These are phyloP conservation scores for Cryoendolithus antarcticus DNA, from an alignment of 2,329 filamentous ascomycete genomes.

Conservation along the genomic window DNA sequence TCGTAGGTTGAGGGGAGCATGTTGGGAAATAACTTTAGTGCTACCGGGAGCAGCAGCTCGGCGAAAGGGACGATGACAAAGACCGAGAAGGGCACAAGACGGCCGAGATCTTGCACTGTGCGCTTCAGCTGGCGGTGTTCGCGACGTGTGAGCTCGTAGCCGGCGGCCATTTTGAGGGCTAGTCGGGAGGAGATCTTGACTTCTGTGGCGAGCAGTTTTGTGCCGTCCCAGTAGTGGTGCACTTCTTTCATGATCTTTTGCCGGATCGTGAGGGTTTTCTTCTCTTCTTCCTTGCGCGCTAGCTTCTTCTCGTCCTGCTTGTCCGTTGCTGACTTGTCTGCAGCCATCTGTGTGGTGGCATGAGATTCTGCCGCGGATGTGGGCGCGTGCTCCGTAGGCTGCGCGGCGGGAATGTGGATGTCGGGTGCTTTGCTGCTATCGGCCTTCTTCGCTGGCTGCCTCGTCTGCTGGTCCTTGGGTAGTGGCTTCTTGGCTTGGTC, in stretches of 20 bases:
- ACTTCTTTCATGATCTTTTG: conserved; percentile 93
- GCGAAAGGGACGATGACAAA: conserved; percentile 96
- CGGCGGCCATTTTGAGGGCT: conserved; percentile 92
- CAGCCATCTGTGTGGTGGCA: conserved; percentile 47
- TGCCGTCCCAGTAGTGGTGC: conserved; percentile 96
- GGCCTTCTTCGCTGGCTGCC: conserved; percentile 10
- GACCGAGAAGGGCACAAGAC: conserved; percentile 87
- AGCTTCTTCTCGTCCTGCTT: conserved; percentile 41
- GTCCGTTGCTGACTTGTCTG: conserved; percentile 31
- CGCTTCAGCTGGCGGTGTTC: conserved; percentile 85
- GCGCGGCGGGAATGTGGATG: conserved; percentile 23
- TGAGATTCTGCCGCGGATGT: conserved; percentile 33
- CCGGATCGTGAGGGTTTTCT: conserved; percentile 76
- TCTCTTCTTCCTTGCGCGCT: conserved; percentile 52
- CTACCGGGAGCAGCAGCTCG: conserved; percentile 81
- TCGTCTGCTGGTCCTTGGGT: conserved; percentile 28
- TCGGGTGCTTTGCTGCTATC: conserved; percentile 12
- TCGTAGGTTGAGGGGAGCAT: conserved; percentile 96
- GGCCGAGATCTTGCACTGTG: conserved; percentile 85
- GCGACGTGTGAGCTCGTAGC: conserved; percentile 88
- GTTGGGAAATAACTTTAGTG: conserved; percentile 91
- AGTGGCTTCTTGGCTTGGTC: conserved; percentile 80
- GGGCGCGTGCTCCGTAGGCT: conserved; percentile 33
- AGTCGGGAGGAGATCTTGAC: conserved; percentile 84
- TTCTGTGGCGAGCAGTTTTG: conserved; percentile 84